Percentiles rank a stretch among this genome's conserved stretches.
Evolutionary conservation across 495 filamentous ascomycete genomes (phyloP).

Genomic region (Hyaloscypha variabilis): DNA sequence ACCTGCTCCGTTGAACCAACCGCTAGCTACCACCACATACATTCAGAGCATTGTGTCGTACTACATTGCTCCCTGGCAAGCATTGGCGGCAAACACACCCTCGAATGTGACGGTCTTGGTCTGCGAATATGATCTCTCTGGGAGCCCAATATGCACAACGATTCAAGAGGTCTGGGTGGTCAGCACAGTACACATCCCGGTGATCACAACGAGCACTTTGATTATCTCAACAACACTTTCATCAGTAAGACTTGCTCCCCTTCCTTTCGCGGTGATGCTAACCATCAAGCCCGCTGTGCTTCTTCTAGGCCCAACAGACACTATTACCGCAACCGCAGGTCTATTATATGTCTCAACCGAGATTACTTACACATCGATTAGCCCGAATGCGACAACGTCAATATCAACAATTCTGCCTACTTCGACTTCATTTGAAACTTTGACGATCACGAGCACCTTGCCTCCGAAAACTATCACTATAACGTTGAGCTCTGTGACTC

Average conservation of each 20-base stretch:
- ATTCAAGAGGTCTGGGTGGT: slow-evolving; percentile 20
- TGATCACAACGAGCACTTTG: slow-evolving; percentile 9
- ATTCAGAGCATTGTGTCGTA: slow-evolving; percentile 20
- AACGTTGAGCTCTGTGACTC: background rate
- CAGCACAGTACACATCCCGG: background rate
- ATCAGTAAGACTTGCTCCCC: slow-evolving; percentile 4
- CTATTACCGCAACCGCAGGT: background rate
- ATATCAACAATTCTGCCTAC: background rate
- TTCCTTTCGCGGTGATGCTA: background rate
- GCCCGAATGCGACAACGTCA: background rate
- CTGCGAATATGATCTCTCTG: slow-evolving; percentile 6
- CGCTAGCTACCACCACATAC: slow-evolving; percentile 3
- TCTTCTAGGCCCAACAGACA: slow-evolving; percentile 3
- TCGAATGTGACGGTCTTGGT: slow-evolving; percentile 13
- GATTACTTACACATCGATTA: background rate
- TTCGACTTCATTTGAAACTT: background rate
- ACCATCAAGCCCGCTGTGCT: background rate
- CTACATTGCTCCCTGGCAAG: slow-evolving; percentile 24
- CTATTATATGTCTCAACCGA: background rate
- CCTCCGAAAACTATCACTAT: background rate
- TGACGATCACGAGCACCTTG: background rate
- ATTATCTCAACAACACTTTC: slow-evolving; percentile 1
- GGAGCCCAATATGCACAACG: background rate
- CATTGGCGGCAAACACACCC: slow-evolving; percentile 10
- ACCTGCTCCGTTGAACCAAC: background rate